These are phyloP conservation scores for Luzula sylvatica DNA, from an alignment of 176 grass and related monocot genomes.

Conservation along the genomic window DNA sequence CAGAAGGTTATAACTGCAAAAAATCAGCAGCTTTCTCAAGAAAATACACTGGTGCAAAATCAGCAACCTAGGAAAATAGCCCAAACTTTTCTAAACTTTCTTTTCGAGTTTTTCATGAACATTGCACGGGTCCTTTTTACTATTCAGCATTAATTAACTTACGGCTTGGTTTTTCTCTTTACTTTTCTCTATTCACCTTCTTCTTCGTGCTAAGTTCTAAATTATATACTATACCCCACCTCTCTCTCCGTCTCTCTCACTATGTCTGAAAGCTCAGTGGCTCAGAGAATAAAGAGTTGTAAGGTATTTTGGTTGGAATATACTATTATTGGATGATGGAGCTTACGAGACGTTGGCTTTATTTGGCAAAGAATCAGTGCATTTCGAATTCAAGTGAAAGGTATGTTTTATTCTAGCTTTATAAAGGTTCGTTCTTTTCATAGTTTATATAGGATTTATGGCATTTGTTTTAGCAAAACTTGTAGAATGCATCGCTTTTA, in stretches of 20 bases:
- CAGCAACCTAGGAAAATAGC: constrained; percentile 15
- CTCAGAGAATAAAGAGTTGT: no score
- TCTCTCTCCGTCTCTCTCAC: constrained; percentile 8
- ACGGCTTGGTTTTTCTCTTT: constrained; percentile 1
- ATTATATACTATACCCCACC: constrained; percentile 1
- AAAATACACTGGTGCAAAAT: constrained; percentile 4
- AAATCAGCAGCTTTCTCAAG: not conserved
- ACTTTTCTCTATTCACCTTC: not conserved
- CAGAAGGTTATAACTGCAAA: not conserved
- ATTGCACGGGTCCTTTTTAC: constrained; percentile 9
- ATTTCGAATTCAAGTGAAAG: constrained; percentile 10
- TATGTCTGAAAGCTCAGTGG: constrained; percentile 1
- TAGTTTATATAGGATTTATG: not conserved
- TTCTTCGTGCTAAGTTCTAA: constrained; percentile 16
- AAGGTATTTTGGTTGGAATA: not conserved
- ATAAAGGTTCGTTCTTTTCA: not conserved
- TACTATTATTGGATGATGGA: constrained; percentile 10
- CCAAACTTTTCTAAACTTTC: constrained; percentile 1
- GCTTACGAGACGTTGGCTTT: constrained; percentile 13
- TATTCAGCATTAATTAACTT: constrained; percentile 11
- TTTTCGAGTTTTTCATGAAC: constrained; percentile 10
- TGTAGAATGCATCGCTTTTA: no score
- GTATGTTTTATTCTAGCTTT: constrained; percentile 16
- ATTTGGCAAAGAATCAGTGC: constrained; percentile 11
- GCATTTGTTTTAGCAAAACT: not conserved